Percentiles rank a stretch among this genome's conserved stretches.
These are phyloP conservation scores for Suillus sp. DNA, from an alignment of 768 basidiomycete species.

Conservation along the genomic window DNA sequence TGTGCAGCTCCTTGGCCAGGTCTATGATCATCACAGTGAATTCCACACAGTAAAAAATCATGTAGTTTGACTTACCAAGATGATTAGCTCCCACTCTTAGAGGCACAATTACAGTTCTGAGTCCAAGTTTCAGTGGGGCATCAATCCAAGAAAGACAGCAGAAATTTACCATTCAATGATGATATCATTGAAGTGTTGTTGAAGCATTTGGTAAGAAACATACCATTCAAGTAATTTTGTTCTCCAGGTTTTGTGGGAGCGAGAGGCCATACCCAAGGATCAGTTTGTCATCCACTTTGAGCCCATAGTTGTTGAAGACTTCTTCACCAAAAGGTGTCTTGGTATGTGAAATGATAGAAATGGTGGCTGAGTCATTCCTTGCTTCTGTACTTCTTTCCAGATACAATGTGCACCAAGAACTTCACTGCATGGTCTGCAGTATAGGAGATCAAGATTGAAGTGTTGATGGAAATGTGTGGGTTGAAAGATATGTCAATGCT, in stretches of 20 bases:
- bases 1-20: conserved; percentile 43
- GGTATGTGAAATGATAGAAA: conserved; percentile 65
- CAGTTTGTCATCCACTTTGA: conserved; percentile 78
- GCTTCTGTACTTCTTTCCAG: conserved; percentile 22
- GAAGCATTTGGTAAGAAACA: too few species aligned
- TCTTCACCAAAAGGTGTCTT: conserved; percentile 48
- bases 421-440: conserved; percentile 58
- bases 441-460: conserved; percentile 64
- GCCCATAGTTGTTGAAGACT: conserved; percentile 90
- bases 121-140: background rate
- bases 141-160: background rate
- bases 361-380: conserved; percentile 42
- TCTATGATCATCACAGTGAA: conserved; percentile 32
- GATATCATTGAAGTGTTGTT: too few species aligned
- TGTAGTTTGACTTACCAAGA: conserved; percentile 38
- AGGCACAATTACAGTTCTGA: conserved; percentile 44
- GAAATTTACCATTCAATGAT: conserved; percentile 55
- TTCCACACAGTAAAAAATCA: background rate
- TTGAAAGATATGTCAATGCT: conserved; percentile 78
- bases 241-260: conserved; percentile 76
- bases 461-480: conserved; percentile 88
- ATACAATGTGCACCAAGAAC: conserved; percentile 71
- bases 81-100: conserved; percentile 53
- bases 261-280: conserved; percentile 93
- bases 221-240: conserved; percentile 86